Evolutionary conservation across 1,284 basidiomycete genomes (phyloP).

Genomic region (Ceratorhiza oryzae-sativae): DNA sequence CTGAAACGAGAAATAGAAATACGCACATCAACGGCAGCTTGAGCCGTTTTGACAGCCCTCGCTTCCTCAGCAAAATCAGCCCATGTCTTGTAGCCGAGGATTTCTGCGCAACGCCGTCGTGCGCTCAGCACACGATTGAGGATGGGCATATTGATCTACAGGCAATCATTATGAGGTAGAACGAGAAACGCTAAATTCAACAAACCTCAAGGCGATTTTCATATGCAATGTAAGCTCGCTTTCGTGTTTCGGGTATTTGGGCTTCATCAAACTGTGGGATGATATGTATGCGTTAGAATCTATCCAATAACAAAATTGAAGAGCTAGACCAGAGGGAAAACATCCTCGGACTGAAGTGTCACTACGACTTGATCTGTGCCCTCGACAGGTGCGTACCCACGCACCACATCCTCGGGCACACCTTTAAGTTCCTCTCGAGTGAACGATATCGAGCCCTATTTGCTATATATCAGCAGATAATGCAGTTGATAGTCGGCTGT

Average conservation of each 20-base stretch:
- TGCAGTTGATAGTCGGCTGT: not conserved
- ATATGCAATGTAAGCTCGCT: conserved; percentile 66
- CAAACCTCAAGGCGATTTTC: conserved; percentile 65
- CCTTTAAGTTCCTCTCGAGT: conserved; percentile 77
- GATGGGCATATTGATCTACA: conserved; percentile 67
- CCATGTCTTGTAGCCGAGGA: conserved; percentile 80
- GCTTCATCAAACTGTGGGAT: conserved; percentile 77
- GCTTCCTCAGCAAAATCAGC: conserved; percentile 81
- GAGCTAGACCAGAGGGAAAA: conserved; percentile 72
- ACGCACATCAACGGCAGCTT: conserved; percentile 61
- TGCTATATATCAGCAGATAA: not conserved
- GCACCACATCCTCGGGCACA: conserved; percentile 76
- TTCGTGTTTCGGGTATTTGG: conserved; percentile 69
- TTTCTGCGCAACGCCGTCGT: conserved; percentile 68
- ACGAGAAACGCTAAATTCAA: not conserved
- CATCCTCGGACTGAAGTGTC: conserved; percentile 76
- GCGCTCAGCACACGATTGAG: conserved; percentile 70
- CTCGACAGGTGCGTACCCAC: conserved; percentile 67
- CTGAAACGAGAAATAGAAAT: not conserved
- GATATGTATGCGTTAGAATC: no score
- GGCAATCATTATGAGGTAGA: not conserved
- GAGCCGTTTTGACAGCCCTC: conserved; percentile 81
- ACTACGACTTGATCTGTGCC: conserved; percentile 50
- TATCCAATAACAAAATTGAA: not conserved
- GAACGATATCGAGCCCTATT: conserved; percentile 67